phyloP scores from a whole-genome alignment of 805 yeast genomes.

The Brettanomyces bruxellensis region DNA sequence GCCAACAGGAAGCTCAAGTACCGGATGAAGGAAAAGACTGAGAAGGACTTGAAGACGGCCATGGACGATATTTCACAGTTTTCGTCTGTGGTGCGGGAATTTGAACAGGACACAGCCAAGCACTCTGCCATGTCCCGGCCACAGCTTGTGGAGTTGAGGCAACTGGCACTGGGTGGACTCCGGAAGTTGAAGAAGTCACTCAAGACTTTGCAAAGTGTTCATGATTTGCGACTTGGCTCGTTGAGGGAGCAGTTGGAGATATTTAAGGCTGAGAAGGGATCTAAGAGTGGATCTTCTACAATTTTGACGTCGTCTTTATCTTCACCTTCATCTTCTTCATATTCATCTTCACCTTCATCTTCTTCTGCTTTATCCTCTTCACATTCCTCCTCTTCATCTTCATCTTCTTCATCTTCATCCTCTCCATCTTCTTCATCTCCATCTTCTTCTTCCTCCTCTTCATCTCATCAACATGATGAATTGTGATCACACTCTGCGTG shows the following conservation, averaged over 20 bases:
- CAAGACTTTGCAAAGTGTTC: constrained; percentile 16
- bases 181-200: constrained; percentile 10
- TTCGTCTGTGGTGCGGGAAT: constrained; percentile 21
- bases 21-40: constrained; percentile 18
- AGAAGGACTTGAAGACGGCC: constrained; percentile 19
- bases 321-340: too few relatives aligned
- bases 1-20: constrained; percentile 38
- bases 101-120: constrained; percentile 15
- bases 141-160: constrained; percentile 17
- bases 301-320: too few relatives aligned
- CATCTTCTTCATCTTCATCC: neutral
- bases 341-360: too few relatives aligned
- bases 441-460: neutral
- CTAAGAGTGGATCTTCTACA: neutral
- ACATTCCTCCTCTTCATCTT: too few relatives aligned
- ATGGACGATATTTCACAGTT: constrained; percentile 19
- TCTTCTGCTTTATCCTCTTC: neutral
- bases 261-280: constrained; percentile 10
- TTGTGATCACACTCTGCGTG: neutral
- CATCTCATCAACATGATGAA: neutral
- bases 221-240: constrained; percentile 19
- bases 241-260: constrained; percentile 11
- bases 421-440: neutral
- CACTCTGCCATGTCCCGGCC: constrained; percentile 13
- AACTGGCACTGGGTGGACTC: constrained; percentile 12